phyloP scores from a whole-genome alignment of 352 stramenopile species.

The Pythium myriotylum region DNA sequence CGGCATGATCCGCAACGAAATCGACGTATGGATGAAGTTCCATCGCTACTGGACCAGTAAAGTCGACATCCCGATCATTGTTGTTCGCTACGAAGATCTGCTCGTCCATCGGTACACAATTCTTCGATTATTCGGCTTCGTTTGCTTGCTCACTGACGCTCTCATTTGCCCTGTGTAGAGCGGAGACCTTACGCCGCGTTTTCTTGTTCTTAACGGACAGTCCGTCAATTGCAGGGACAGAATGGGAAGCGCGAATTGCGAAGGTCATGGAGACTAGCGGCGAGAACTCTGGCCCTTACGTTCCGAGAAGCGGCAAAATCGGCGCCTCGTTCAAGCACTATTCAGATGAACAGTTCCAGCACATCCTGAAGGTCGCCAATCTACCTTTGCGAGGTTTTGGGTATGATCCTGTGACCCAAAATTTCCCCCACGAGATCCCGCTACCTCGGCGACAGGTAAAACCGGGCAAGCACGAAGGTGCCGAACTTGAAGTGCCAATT shows the following conservation, averaged over 20 bases:
- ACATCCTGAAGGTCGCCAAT: constrained; percentile 79
- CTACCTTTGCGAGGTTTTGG: constrained; percentile 81
- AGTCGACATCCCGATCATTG: constrained; percentile 88
- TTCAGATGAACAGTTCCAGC: constrained; percentile 81
- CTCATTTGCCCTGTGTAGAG: constrained; percentile 22
- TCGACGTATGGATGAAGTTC: constrained; percentile 92
- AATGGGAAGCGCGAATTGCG: constrained; percentile 75
- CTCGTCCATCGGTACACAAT: constrained; percentile 65
- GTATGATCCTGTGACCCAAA: constrained; percentile 83
- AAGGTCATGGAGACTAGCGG: constrained; percentile 57
- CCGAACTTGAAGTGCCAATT: constrained; percentile 64
- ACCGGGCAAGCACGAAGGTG: constrained; percentile 46
- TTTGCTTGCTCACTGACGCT: too few species aligned
- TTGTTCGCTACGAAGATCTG: constrained; percentile 93
- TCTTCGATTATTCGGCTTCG: too few species aligned
- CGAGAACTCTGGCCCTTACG: constrained; percentile 76
- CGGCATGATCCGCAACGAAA: constrained; percentile 89
- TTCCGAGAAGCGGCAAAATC: constrained; percentile 85
- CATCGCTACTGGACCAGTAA: constrained; percentile 90
- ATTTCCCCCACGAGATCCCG: constrained; percentile 70
- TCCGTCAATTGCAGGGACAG: constrained; percentile 66
- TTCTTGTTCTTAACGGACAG: constrained; percentile 77
- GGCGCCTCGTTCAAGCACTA: constrained; percentile 83
- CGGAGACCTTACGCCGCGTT: constrained; percentile 78
- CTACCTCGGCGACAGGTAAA: constrained; percentile 85